These are phyloP conservation scores for Emergomyces africanus DNA, from an alignment of 2,329 filamentous ascomycete genomes.

Conservation along the genomic window DNA sequence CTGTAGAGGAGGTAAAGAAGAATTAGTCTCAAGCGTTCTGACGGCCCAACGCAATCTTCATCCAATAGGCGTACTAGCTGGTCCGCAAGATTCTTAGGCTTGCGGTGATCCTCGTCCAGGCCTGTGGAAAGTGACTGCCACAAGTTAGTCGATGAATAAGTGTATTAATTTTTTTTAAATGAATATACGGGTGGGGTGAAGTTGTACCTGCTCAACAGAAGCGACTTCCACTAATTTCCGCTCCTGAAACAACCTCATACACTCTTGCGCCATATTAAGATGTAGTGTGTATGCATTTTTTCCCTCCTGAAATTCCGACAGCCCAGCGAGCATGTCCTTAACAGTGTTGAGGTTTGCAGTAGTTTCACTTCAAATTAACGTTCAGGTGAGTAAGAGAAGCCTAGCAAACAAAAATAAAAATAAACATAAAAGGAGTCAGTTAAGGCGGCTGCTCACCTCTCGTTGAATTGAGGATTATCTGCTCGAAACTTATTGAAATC, in stretches of 20 bases:
- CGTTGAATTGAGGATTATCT: conserved; percentile 84
- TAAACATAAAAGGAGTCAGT: neutral
- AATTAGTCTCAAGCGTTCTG: conserved; percentile 73
- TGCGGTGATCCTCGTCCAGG: conserved; percentile 80
- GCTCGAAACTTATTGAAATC: conserved; percentile 89
- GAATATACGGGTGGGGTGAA: neutral
- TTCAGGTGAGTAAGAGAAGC: conserved; percentile 4
- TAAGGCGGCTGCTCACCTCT: conserved; percentile 34
- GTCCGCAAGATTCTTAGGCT: conserved; percentile 78
- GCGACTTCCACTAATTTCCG: conserved; percentile 79
- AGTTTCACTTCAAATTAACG: conserved; percentile 41
- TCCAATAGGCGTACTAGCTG: conserved; percentile 80
- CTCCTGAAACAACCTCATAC: conserved; percentile 83
- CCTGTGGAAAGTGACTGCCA: conserved; percentile 69
- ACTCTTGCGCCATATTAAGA: conserved; percentile 91
- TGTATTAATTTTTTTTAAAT: neutral
- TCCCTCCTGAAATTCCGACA: conserved; percentile 90
- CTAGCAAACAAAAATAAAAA: neutral
- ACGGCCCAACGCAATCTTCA: conserved; percentile 57
- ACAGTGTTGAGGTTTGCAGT: conserved; percentile 75
- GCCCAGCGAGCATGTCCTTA: conserved; percentile 89
- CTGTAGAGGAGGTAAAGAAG: conserved; percentile 76
- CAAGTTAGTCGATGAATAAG: conserved; percentile 3
- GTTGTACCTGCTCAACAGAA: conserved; percentile 60
- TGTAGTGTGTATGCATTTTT: conserved; percentile 93